Evolutionary conservation across 2,329 filamentous ascomycete genomes (phyloP), one percentile per base, ranked within the genome.

Genomic region (Colletotrichum costaricense): DNA sequence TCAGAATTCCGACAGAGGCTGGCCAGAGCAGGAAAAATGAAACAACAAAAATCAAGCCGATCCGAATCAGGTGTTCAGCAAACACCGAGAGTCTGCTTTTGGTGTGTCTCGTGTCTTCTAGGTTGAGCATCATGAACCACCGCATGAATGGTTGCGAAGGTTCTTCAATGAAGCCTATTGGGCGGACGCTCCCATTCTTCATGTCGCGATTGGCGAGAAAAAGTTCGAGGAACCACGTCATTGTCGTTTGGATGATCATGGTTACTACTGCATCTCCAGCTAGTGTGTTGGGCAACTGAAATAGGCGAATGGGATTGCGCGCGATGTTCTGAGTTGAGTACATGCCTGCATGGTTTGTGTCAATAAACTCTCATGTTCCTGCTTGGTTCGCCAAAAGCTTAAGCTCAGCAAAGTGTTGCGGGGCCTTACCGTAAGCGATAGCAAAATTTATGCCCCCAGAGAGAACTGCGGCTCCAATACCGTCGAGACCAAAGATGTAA

Each of bases 371-470:
- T n/a, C 42, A n/a, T 46, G n/a, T 66, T 35, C 3, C 7, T 24
- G 42, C 12, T n/a, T 14, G 0, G 28, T 11, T 60, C 22, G 14
- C 58, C 14, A 6, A n/a, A 24, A 12, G 7, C 11, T 11, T 42
- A 24, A 33, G 28, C n/a, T 77, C 33, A 3, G 12, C 14, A 30
- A 55, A 19, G 2, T 63, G 60, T 49, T 12, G 22, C 4, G 24
- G 5, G 19, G 5, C 77, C 80, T 70, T 76, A 88, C 87, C 84
- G 74, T 88, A 89, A 19, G 86, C 87, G 70, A 89, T 82, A 57
- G 82, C 85, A 77, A 89, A 88, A 79, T 89, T 89, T 74, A 89
- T 85, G 26, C 80, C 86, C 0, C 84, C 88, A 0, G 86, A 87
- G 2, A 89, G 57, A n/a, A 86, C 62, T 74, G 84, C 82, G 11